These are phyloP conservation scores for Cladosporium cucumerinum DNA, from an alignment of 2,329 filamentous ascomycete species.

Conservation along the genomic window DNA sequence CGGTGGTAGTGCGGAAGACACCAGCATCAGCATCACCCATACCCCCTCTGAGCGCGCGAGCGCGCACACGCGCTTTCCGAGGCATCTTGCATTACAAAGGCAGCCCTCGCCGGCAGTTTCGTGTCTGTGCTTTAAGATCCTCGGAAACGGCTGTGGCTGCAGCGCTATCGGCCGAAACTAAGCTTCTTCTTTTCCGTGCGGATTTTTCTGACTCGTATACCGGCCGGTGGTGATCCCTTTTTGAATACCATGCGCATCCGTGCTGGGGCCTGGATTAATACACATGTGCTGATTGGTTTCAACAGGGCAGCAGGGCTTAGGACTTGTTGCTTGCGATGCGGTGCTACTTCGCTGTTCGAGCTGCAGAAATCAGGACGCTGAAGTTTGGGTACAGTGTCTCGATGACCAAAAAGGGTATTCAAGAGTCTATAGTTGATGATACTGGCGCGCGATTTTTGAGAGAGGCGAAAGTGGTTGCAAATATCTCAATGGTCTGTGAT, in stretches of 20 bases:
- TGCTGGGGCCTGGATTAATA: slow-evolving; percentile 6
- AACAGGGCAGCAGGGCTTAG: background rate
- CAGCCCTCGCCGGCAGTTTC: background rate
- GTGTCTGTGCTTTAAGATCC: background rate
- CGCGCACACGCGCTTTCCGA: background rate
- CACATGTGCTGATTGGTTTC: background rate
- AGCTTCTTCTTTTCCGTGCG: background rate
- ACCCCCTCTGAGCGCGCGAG: background rate
- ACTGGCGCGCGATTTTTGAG: background rate
- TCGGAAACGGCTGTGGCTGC: background rate
- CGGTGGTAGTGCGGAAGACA: background rate
- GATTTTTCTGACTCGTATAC: slow-evolving; percentile 2
- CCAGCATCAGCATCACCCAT: background rate
- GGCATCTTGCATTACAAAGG: background rate
- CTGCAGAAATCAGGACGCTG: background rate
- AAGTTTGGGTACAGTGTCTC: background rate
- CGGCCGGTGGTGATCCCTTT: slow-evolving; percentile 41
- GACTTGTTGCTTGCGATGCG: background rate
- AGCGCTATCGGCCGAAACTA: background rate
- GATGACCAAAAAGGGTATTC: background rate
- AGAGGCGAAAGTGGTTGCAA: background rate
- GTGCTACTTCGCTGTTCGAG: background rate
- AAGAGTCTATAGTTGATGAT: background rate
- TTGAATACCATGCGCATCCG: slow-evolving; percentile 52
- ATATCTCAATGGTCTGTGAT: background rate